Conservation (phyloP, 148 eudicot genomes). For the Silene conica region DNA sequence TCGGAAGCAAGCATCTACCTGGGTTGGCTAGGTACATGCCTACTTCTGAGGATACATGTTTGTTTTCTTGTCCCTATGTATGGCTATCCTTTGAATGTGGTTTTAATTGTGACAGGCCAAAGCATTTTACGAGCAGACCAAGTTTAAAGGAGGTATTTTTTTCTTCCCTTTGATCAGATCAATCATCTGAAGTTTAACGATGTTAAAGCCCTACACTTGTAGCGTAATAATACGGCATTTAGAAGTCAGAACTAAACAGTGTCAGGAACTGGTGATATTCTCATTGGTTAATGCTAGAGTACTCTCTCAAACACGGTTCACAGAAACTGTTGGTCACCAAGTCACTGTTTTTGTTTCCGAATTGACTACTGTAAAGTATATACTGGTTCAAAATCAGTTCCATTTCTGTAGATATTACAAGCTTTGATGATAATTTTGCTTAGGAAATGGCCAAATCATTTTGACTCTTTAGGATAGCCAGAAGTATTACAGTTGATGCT, state of each 20-base stretch:
- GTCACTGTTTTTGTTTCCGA: no score
- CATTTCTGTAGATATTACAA: neutral
- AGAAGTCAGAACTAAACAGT: neutral
- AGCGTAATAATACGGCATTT: neutral
- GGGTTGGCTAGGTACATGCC: neutral
- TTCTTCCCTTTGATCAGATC: neutral
- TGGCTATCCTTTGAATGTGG: conserved; percentile 2
- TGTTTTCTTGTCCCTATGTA: neutral
- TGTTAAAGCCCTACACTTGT: neutral
- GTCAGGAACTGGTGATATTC: neutral
- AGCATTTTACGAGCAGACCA: conserved; percentile 73
- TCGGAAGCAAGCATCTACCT: neutral
- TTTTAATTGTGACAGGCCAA: conserved; percentile 49
- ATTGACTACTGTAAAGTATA: neutral
- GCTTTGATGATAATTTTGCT: no score
- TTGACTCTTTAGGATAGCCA: no score
- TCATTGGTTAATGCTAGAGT: neutral
- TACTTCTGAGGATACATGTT: neutral
- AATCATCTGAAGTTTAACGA: neutral
- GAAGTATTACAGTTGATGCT: no score
- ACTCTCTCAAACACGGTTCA: neutral
- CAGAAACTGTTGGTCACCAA: neutral
- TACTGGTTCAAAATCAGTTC: neutral
- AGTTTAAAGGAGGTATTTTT: conserved; percentile 77
- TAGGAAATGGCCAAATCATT: no score